Percentiles rank a stretch among this genome's conserved stretches.
phyloP scores from a whole-genome alignment of 2,329 filamentous ascomycete genomes.

The Colletotrichum sp. region DNA sequence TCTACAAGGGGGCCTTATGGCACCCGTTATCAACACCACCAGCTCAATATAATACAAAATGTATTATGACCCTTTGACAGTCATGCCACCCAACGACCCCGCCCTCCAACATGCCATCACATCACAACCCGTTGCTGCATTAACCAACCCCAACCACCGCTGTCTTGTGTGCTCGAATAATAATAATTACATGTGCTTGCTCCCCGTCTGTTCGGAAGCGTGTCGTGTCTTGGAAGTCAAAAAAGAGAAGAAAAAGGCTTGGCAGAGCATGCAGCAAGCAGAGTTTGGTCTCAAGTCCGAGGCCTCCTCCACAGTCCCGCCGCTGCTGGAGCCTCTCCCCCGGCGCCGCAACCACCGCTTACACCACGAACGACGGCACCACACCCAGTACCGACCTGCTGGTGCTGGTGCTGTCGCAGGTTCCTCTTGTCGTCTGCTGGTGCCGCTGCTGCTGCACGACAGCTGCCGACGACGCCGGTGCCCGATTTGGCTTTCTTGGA shows the following conservation, averaged over 20 bases:
- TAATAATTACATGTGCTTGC: neutral
- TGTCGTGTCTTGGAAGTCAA: neutral
- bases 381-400: neutral
- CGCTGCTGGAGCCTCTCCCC: neutral
- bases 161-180: neutral
- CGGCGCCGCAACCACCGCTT: neutral
- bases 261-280: neutral
- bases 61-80: neutral
- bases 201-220: neutral
- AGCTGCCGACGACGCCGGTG: neutral
- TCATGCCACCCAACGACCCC: neutral
- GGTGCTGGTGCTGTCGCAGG: neutral
- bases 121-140: neutral
- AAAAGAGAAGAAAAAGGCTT: neutral
- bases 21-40: neutral
- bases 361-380: neutral
- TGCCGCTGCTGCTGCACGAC: neutral
- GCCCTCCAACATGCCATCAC: neutral
- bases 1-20: neutral
- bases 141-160: neutral
- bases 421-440: neutral
- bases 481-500: neutral
- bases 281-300: neutral
- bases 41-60: neutral
- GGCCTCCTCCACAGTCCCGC: neutral